A percentile compares a stretch with the other conserved stretches of the same genome.
Conservation (phyloP, 345 rosid species). For the Eucalyptus microcorys region DNA sequence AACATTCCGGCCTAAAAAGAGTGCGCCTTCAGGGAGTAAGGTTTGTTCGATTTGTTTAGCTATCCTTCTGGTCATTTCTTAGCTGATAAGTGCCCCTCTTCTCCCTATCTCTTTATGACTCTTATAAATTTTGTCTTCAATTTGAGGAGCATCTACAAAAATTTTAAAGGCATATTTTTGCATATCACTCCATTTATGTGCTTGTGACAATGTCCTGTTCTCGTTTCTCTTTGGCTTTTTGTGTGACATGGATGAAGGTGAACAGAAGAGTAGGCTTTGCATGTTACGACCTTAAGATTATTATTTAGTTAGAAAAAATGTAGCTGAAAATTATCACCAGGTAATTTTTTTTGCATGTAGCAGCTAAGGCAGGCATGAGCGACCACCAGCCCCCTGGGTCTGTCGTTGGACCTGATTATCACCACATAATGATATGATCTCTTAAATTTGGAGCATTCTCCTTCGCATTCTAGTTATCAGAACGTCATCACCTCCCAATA, state of each 20-base stretch:
- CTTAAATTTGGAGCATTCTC: background rate
- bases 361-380: background rate
- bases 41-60: slow-evolving; percentile 20
- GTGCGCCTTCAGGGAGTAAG: slow-evolving; percentile 99
- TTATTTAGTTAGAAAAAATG: background rate
- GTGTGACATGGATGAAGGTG: background rate
- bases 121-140: background rate
- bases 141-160: background rate
- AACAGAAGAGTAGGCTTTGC: background rate
- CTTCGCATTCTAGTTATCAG: background rate
- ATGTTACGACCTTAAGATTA: background rate
- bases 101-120: background rate
- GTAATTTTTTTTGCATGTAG: background rate
- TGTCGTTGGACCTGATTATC: background rate
- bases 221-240: background rate
- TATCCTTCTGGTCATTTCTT: background rate
- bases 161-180: background rate
- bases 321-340: background rate
- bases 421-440: background rate
- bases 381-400: background rate
- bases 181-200: background rate
- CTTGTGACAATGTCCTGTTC: background rate
- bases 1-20: slow-evolving; percentile 97
- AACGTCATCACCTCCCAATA: background rate
- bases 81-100: background rate